Base-by-base conservation (phyloP, 225 moss, liverwort and hornwort genomes). In the Pseudisothecium myosuroides region DNA sequence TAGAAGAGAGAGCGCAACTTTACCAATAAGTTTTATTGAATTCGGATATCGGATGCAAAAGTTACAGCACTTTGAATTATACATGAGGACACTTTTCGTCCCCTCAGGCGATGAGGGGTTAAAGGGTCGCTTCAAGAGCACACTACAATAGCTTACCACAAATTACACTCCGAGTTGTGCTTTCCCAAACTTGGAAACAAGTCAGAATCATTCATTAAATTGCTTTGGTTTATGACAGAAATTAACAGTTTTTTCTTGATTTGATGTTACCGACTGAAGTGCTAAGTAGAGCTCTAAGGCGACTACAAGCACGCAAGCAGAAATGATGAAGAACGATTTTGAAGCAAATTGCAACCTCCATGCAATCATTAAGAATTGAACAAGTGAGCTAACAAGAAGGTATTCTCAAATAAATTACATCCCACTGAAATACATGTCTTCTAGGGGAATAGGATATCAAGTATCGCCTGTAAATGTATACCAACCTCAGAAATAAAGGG, bases 381-480 rank as follows among this genome's bases (percentile, higher is more conserved):
- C 20, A 69, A 27, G 62, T 56, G 69, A 36, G 34, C 77, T 69
- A 76, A 82, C 79, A 88, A 56, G 71, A 89, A 55, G 54, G 80
- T 87, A 73, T 54, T 88, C 85, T 91, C 91, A 58, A 86, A 91
- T 90, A 91, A 91, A 89, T 89, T 91, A 89, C 92, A 89, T 91
- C 86, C 85, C 80, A 88, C 31, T 74, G 39, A 91, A 89, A 91
- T 80, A 86, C 80, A 90, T 67, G 77, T 82, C 83, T 80, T 80
- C 68, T 80, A 80, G 84, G 91, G 71, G 82, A 82, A 78, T 60
- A 89, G 74, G 79, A 93, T 88, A 73, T 79, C 83, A 89, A 90
- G 73, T 91, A 89, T 39, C 89, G 89, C 91, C 89, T 91, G 83
- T 90, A 76, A 72, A 83, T 81, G 90, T 87, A 60, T 84, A 88